phyloP scores from a whole-genome alignment of 768 basidiomycete species.

The Mycena belliarum region DNA sequence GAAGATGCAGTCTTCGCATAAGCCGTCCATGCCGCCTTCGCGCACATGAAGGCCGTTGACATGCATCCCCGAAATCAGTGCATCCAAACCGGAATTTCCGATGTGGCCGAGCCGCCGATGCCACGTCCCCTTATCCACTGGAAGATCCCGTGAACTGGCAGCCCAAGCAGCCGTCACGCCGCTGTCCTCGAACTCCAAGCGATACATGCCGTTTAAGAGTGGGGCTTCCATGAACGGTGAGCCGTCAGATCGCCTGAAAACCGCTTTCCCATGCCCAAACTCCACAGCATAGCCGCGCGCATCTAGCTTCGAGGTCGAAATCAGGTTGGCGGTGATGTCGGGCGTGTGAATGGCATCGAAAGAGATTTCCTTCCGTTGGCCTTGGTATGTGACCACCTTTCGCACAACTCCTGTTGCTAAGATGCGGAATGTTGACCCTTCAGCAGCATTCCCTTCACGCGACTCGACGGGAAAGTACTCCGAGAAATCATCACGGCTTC shows the following conservation, averaged over 20 bases:
- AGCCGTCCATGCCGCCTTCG: neutral
- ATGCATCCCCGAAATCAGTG: neutral
- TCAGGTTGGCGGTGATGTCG: neutral
- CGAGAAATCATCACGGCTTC: constrained; percentile 1
- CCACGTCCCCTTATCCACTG: constrained; percentile 3
- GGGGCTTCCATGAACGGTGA: neutral
- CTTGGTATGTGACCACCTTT: neutral
- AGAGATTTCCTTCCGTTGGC: neutral
- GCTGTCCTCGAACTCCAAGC: neutral
- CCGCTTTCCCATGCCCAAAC: neutral
- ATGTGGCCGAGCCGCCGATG: constrained; percentile 12
- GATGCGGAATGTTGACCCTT: constrained; percentile 6
- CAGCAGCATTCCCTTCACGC: constrained; percentile 5
- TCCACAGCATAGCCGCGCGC: neutral
- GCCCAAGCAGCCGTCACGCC: neutral
- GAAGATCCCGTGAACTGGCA: neutral
- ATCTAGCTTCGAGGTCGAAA: neutral
- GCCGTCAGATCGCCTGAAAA: neutral
- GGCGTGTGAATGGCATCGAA: neutral
- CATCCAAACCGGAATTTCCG: neutral
- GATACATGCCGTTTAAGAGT: neutral
- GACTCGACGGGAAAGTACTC: constrained; percentile 1
- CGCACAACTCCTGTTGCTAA: neutral
- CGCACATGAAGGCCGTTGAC: constrained; percentile 3
- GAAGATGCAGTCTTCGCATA: neutral